Conservation (phyloP, 371 early-diverging fungal species). For the Syncephalastrum racemosum region DNA sequence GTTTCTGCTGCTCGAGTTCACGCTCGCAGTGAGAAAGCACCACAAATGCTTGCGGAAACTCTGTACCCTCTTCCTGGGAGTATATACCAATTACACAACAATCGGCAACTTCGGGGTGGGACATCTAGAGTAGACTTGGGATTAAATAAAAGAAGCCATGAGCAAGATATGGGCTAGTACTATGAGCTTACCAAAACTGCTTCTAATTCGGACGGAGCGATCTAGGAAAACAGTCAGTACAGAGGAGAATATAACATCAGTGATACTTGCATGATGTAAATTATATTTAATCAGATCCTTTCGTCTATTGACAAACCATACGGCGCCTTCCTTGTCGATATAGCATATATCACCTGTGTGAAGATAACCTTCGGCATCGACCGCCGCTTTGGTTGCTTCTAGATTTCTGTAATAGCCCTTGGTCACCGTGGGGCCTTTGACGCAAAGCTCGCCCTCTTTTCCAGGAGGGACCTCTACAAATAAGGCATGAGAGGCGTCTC, state of each 20-base stretch:
- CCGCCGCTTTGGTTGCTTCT: constrained; percentile 56
- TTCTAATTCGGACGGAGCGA: no score
- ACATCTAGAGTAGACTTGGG: no score
- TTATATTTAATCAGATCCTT: constrained; percentile 72
- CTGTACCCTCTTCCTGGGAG: constrained; percentile 54
- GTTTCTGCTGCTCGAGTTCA: neutral
- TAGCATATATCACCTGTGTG: constrained; percentile 79
- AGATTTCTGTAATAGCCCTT: constrained; percentile 60
- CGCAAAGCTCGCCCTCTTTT: constrained; percentile 62
- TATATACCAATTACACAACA: constrained; percentile 67
- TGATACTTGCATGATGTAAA: constrained; percentile 47
- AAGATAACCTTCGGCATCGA: constrained; percentile 70
- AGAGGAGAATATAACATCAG: no score
- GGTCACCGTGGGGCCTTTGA: constrained; percentile 79
- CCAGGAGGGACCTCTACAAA: constrained; percentile 10
- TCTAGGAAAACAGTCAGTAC: no score
- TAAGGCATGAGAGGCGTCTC: constrained; percentile 29
- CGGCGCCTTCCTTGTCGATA: constrained; percentile 51
- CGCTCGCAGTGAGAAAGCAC: constrained; percentile 23
- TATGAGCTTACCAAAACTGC: no score
- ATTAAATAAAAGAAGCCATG: no score
- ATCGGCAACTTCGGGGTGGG: constrained; percentile 50
- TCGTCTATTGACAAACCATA: constrained; percentile 57
- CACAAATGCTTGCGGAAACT: constrained; percentile 74
- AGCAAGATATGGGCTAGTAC: no score